Conservation (phyloP, 768 basidiomycete species). For the Galerina marginata region DNA sequence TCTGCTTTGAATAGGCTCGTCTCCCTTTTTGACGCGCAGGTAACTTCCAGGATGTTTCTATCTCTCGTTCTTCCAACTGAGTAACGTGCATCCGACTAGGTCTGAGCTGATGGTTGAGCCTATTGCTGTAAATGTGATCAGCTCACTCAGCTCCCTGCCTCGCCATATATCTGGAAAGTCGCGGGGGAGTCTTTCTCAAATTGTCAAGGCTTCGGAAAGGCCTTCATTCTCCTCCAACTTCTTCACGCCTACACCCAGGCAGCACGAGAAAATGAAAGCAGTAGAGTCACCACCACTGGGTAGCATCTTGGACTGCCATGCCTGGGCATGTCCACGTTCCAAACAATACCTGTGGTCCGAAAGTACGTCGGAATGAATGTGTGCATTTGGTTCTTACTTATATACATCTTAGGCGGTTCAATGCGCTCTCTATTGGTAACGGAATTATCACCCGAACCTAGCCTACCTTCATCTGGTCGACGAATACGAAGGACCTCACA, state of each 20-base stretch:
- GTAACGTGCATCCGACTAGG: background rate
- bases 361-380: slow-evolving; percentile 36
- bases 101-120: slow-evolving; percentile 13
- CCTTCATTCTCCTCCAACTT: slow-evolving; percentile 49
- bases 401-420: slow-evolving; percentile 32
- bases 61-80: background rate
- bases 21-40: background rate
- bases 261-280: slow-evolving; percentile 57
- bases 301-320: slow-evolving; percentile 43
- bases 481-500: slow-evolving; percentile 20
- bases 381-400: background rate
- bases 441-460: slow-evolving; percentile 29
- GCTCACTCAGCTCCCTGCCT: slow-evolving; percentile 43
- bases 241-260: slow-evolving; percentile 59
- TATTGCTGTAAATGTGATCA: slow-evolving; percentile 57
- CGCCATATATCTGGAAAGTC: slow-evolving; percentile 32
- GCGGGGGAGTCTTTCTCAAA: slow-evolving; percentile 18
- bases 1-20: background rate
- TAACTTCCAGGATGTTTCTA: background rate
- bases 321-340: slow-evolving; percentile 50
- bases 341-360: slow-evolving; percentile 56
- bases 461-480: background rate
- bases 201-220: slow-evolving; percentile 20
- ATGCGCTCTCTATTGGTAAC: slow-evolving; percentile 42
- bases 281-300: slow-evolving; percentile 32